These are phyloP conservation scores for Goffeauzyma gilvescens DNA, from an alignment of 768 basidiomycete species.

Conservation along the genomic window DNA sequence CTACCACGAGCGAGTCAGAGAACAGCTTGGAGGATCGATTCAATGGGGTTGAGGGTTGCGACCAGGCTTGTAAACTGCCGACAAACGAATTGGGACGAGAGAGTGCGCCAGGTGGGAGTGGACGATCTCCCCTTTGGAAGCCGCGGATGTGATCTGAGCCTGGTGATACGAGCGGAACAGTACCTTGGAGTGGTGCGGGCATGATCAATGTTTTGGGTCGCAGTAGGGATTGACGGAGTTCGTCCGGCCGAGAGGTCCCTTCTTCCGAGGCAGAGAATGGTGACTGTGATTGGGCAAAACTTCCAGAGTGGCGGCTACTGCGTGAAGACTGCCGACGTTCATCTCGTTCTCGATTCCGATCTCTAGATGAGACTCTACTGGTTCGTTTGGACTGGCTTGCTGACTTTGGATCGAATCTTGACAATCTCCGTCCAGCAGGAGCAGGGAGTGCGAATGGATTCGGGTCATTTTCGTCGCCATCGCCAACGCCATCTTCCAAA, in stretches of 20 bases:
- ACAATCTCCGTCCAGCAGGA: slow-evolving; percentile 44
- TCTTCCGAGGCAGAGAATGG: too few species aligned
- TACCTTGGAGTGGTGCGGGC: slow-evolving; percentile 67
- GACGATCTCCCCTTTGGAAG: slow-evolving; percentile 49
- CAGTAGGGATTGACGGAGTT: too few species aligned
- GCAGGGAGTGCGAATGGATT: slow-evolving; percentile 55
- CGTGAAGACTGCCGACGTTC: too few species aligned
- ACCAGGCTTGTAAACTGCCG: slow-evolving; percentile 47
- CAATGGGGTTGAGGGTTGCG: slow-evolving; percentile 57
- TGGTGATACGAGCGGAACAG: too few species aligned
- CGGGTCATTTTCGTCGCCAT: slow-evolving; percentile 37
- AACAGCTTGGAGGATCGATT: slow-evolving; percentile 69
- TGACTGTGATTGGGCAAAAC: too few species aligned
- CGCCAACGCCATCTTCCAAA: too few species aligned
- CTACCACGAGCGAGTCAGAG: slow-evolving; percentile 56
- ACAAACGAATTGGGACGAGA: slow-evolving; percentile 36
- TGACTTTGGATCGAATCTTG: slow-evolving; percentile 64
- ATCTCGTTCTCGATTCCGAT: too few species aligned
- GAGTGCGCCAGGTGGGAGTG: slow-evolving; percentile 55
- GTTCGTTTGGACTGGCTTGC: slow-evolving; percentile 30
- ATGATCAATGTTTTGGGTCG: slow-evolving; percentile 84
- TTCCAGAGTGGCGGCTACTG: too few species aligned
- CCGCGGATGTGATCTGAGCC: too few species aligned
- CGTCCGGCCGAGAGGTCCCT: too few species aligned
- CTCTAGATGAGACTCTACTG: too few species aligned